Evolutionary conservation across 257 asterid genomes (phyloP).

Genomic region (Capsicum rhomboideum): DNA sequence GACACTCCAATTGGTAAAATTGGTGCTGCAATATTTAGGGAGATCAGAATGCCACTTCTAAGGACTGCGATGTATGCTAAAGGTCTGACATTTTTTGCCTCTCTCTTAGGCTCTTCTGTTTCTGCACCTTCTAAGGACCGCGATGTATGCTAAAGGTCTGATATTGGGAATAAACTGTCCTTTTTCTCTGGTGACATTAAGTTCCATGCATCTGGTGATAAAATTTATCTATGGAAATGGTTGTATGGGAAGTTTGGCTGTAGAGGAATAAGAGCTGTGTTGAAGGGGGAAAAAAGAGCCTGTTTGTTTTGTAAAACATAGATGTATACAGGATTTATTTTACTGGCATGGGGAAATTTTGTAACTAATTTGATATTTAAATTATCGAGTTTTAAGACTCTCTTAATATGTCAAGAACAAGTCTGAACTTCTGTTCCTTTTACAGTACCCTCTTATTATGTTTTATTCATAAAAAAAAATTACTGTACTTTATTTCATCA

Average conservation of each 20-base stretch:
- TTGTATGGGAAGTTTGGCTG: background rate
- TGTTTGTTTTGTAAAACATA: background rate
- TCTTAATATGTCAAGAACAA: background rate
- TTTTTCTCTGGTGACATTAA: background rate
- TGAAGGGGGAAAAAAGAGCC: background rate
- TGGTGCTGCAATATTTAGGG: conserved; percentile 98
- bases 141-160: conserved; percentile 87
- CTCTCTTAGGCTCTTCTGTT: no score
- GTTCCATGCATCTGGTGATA: background rate
- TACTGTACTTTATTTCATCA: background rate
- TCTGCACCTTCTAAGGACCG: conserved; percentile 81
- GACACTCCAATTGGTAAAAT: conserved; percentile 87
- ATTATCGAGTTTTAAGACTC: no score
- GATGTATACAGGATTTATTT: background rate
- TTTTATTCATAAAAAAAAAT: background rate
- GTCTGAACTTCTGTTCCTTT: background rate
- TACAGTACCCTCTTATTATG: background rate
- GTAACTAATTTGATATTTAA: background rate
- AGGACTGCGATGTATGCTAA: no score
- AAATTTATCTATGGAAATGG: background rate
- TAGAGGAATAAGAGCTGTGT: background rate
- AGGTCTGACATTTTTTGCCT: no score
- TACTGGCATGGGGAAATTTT: background rate
- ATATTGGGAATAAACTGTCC: background rate
- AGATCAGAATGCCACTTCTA: conserved; percentile 94